Evolutionary conservation across 1,284 basidiomycete species (phyloP).

Genomic region (Malassezia cuniculi): DNA sequence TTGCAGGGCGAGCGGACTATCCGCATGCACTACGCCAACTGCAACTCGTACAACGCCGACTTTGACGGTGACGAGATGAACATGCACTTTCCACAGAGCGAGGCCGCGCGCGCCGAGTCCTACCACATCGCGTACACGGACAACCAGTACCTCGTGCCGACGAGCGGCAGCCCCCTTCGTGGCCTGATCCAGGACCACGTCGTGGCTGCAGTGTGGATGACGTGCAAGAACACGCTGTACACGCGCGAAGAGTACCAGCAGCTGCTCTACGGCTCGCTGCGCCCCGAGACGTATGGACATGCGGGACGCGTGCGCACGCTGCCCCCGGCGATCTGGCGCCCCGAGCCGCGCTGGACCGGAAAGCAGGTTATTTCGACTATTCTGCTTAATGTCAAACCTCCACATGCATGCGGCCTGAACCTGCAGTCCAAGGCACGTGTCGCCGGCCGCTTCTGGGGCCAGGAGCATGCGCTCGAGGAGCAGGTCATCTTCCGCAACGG

Average conservation of each 20-base stretch:
- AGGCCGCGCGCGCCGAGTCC: conserved; percentile 74
- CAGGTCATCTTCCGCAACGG: conserved; percentile 82
- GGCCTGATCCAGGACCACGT: conserved; percentile 99
- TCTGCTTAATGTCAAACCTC: conserved; percentile 66
- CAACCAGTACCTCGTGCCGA: conserved; percentile 96
- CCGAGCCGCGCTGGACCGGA: conserved; percentile 83
- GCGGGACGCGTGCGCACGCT: conserved; percentile 64
- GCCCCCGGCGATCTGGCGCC: conserved; percentile 84
- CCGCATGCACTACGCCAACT: conserved; percentile 99
- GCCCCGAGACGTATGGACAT: conserved; percentile 66
- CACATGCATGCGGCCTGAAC: conserved; percentile 68
- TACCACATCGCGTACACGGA: conserved; percentile 81
- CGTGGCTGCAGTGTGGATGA: conserved; percentile 98
- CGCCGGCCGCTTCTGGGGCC: conserved; percentile 64
- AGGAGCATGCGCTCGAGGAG: conserved; percentile 56
- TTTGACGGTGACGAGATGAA: conserved; percentile 99
- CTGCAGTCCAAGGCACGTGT: conserved; percentile 74
- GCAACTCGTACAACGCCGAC: conserved; percentile 98
- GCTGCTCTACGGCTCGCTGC: conserved; percentile 82
- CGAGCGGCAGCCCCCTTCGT: conserved; percentile 90
- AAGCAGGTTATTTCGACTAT: conserved; percentile 73
- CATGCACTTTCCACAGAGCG: conserved; percentile 94
- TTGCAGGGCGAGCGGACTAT: conserved; percentile 95
- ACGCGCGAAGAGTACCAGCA: conserved; percentile 92
- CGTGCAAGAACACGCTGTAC: conserved; percentile 87